Evolutionary conservation across 1,284 basidiomycete genomes (phyloP), one percentile per base, ranked within the genome.

Genomic region (Inonotus obliquus): DNA sequence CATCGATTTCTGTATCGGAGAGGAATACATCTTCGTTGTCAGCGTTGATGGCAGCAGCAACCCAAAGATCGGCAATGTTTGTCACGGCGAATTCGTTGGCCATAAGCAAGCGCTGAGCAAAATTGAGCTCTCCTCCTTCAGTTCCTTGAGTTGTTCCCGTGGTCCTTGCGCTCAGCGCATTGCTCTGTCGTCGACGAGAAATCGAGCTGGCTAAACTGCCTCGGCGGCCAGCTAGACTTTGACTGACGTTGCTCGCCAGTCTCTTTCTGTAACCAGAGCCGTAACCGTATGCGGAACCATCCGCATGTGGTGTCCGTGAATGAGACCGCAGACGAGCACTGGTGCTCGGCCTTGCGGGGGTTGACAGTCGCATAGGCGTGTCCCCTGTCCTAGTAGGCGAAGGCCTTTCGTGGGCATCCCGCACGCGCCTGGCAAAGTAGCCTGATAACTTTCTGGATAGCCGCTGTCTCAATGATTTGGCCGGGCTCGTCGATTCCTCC

Each of bases 81-180:
- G 90, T 92, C 6, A 95, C 92, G 1, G 91, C 88, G 69, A 92
- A 90, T 71, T 95, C 92, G 73, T 96, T 95, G 3, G 94, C 92
- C 76, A 96, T 86, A 29, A 96, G 77, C n/a, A 96, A 73, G 65
- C 92, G 83, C 71, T 98, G 93, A 0, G 96, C 91, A 67, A 98
- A 93, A 69, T 90, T 92, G 58, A 89, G 77, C 66, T 88, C 86
- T 61, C 73, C 69, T 1, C 74, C 77, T 6, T 73, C 73, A 10
- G 73, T 69, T 1, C 75, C 75, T 17, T 74, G 75, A 48, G 74
- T 71, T 14, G 70, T 67, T 57, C 74, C 75, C n/a, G 27, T 17
- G 21, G 48, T 21, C 0, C 57, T 59, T 38, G 67, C 37, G 35
- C 48, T 68, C 51, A 70, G 68, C 10, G 74, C 65, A 64, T 76